Percentiles rank a stretch among this genome's conserved stretches.
Evolutionary conservation across 108 stramenopile genomes (phyloP).

Genomic region (Skeletonema tropicum): DNA sequence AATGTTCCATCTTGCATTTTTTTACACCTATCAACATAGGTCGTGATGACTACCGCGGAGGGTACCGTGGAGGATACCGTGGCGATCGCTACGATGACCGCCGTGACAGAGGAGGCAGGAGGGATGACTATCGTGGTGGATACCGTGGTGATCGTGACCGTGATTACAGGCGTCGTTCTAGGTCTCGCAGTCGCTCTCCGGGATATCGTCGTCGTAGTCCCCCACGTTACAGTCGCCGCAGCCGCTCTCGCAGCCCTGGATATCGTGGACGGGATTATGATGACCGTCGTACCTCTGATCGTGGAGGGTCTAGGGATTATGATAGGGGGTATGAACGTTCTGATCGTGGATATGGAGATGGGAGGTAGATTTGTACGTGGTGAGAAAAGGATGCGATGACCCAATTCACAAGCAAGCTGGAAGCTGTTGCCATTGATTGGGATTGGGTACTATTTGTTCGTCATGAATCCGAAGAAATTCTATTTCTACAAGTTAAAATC

Average conservation of each 20-base stretch:
- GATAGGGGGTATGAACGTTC: constrained; percentile 2
- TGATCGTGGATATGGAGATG: constrained; percentile 1
- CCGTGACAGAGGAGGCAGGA: constrained; percentile 34
- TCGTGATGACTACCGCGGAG: constrained; percentile 40
- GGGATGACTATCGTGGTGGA: constrained; percentile 40
- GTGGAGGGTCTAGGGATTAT: constrained; percentile 4
- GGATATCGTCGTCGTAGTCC: constrained; percentile 52
- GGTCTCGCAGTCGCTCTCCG: constrained; percentile 31
- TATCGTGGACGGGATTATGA: constrained; percentile 24
- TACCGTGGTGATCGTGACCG: constrained; percentile 41
- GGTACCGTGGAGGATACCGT: constrained; percentile 18
- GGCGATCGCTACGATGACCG: constrained; percentile 38
- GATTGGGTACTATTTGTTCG: too few relatives aligned
- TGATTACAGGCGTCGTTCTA: constrained; percentile 24
- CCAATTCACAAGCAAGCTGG: too few relatives aligned
- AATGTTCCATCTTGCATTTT: neutral
- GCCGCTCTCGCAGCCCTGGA: constrained; percentile 28
- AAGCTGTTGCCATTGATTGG: too few relatives aligned
- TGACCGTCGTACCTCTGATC: constrained; percentile 12
- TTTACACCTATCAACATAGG: constrained; percentile 10
- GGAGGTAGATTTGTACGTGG: too few relatives aligned
- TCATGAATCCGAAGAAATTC: too few relatives aligned
- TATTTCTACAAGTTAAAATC: too few relatives aligned
- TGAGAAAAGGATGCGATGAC: too few relatives aligned
- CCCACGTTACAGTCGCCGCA: constrained; percentile 26